These are phyloP conservation scores for Hamamelis virginiana DNA, from an alignment of 164 flowering plant genomes.

Conservation along the genomic window DNA sequence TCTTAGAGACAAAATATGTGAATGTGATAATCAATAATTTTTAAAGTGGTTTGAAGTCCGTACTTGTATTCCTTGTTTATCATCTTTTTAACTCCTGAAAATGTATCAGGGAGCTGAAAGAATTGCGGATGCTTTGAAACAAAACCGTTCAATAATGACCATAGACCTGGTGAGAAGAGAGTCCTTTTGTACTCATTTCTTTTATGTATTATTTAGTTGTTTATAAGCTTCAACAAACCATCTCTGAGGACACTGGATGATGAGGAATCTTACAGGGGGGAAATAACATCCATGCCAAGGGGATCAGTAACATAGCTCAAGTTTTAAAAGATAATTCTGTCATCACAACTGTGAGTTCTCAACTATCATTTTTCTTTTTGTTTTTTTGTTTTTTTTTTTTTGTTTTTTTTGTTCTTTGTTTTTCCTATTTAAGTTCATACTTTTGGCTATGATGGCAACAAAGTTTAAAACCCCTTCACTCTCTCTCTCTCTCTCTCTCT, in stretches of 20 bases:
- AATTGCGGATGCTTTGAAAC: slow-evolving; percentile 82
- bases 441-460: neutral
- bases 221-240: neutral
- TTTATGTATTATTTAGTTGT: neutral
- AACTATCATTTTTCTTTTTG: slow-evolving; percentile 2
- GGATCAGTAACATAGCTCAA: slow-evolving; percentile 56
- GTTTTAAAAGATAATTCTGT: slow-evolving; percentile 75
- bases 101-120: slow-evolving; percentile 77
- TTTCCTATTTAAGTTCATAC: too few relatives aligned
- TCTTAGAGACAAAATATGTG: neutral
- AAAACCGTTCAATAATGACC: slow-evolving; percentile 65
- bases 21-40: neutral
- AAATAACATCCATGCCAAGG: slow-evolving; percentile 83
- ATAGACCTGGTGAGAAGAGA: slow-evolving; percentile 68
- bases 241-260: neutral
- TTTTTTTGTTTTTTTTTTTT: neutral
- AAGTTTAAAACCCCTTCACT: slow-evolving; percentile 1
- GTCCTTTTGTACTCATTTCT: neutral
- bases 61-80: slow-evolving; percentile 4
- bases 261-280: slow-evolving; percentile 66
- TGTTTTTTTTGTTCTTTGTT: neutral
- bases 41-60: neutral
- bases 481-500: slow-evolving; percentile 5
- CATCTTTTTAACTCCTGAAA: neutral
- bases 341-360: slow-evolving; percentile 61